Base-by-base conservation (phyloP, 129 eudicot genomes). In the Flaveria bidentis region DNA sequence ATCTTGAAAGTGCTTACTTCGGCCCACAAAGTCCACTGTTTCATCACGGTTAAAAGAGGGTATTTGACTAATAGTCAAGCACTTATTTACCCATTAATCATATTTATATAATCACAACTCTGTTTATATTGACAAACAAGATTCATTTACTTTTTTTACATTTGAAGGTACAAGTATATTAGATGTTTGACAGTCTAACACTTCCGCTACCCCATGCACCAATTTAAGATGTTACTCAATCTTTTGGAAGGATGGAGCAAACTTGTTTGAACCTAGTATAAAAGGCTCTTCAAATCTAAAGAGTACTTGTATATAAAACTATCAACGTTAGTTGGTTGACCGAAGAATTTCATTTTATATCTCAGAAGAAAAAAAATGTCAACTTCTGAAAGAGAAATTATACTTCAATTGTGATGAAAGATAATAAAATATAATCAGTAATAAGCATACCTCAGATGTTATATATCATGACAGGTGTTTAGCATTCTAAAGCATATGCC, bases 401-500 rank as follows among this genome's bases (percentile, higher is more conserved):
- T 46, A 45, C 18, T 69, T 4, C 2, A 45, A 46, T 1, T 20
- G 52, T 17, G 17, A 72, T 9, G 7, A 36, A 72, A 15, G 6
- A 53, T 33, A 4, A 33, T 33, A 2, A 72, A 2, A 72, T n/a
- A 55, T 55, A 39, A 13, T 16, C 26, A 6, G 15, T 15, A 41
- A 73, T 20, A 8, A 50, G 42, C 56, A 10, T 13, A 58, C 78
- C 78, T 74, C 11, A 15, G 63, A 64, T 63, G 79, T 63, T 62
- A 64, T 49, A 75, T 64, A 65, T 22, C 62, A 76, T 23, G 26
- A 9, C 33, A 42, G 73, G 36, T 1, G 6, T 76, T 36, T 76
- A 76, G 50, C 73, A 65, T 65, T 76, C 80, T 50, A 76, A 65
- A 65, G 80, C 80, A 23, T 76, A 76, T 13, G 80, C 80, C 65